Evolutionary conservation across 192 early-diverging fungal species (phyloP), one percentile per base, ranked within the genome.

Genomic region (Radiomyces spectabilis): DNA sequence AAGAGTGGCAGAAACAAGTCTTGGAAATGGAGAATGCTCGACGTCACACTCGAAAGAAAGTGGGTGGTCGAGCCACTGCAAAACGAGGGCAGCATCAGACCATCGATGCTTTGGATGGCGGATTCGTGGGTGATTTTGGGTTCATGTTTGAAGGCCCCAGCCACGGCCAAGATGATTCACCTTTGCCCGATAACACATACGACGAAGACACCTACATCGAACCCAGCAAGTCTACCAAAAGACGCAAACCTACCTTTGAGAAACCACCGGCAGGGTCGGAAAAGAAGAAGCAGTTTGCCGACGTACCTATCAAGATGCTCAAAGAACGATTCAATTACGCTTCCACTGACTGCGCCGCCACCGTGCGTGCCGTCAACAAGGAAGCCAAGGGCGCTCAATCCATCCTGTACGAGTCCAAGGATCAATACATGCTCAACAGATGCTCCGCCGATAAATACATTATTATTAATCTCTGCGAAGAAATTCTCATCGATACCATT

Each of bases 321-420:
- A 93, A 92, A 42, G 89, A 92, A 49, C 72, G 88, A n/a, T 95
- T 94, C 70, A 99, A 99, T 66, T 93, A 89, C 58, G 97, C 97
- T 2, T 94, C 90, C 0, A 81, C 82, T 12, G 92, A 92, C 56
- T 99, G 97, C 69, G 97, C 92, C 0, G 93, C 94, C 6, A 81
- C 88, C 16, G 84, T 97, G 3, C 76, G 92, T 31, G 78, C 81
- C 10, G 71, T 88, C 9, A 97, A 94, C 71, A 82, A 76, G 16
- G 94, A 88, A 45, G 92, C 97, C 0, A 86, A 83, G 31, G 84
- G 85, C 21, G 72, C 88, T 12, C 83, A 79, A 1, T 72, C 91
- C 0, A 93, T 99, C 38, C 65, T 99, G 3, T 85, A 82, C 59
- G 83, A 90, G 37, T 89, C 81, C 71, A 97, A 96, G 61, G 97